Evolutionary conservation across 352 stramenopile species (phyloP).

Genomic region (Phytophthora colocasiae): DNA sequence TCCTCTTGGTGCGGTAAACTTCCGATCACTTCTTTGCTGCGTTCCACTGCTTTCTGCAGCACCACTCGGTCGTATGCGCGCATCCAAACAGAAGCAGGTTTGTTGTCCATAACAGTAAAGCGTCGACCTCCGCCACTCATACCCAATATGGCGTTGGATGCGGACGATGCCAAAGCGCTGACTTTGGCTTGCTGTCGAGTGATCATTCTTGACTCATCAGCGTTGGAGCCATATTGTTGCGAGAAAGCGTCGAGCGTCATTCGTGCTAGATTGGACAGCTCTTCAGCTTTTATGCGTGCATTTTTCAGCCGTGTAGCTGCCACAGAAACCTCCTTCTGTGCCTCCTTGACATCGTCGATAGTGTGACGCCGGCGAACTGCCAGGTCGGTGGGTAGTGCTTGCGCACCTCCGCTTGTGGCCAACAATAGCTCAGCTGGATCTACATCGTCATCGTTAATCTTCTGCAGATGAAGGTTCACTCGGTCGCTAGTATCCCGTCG

Average conservation of each 20-base stretch:
- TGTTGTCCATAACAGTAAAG: slow-evolving; percentile 29
- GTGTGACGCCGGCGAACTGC: slow-evolving; percentile 76
- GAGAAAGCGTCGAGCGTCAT: slow-evolving; percentile 73
- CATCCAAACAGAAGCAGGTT: slow-evolving; percentile 55
- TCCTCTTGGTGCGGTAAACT: slow-evolving; percentile 30
- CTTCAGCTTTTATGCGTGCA: slow-evolving; percentile 73
- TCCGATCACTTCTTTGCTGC: slow-evolving; percentile 64
- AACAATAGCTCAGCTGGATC: slow-evolving; percentile 60
- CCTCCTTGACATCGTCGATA: slow-evolving; percentile 80
- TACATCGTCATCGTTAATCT: slow-evolving; percentile 69
- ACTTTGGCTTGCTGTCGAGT: slow-evolving; percentile 18
- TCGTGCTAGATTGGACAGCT: slow-evolving; percentile 75
- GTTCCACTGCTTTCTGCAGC: slow-evolving; percentile 72
- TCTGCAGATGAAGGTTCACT: slow-evolving; percentile 69
- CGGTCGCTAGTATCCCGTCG: slow-evolving; percentile 50
- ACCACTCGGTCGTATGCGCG: slow-evolving; percentile 73
- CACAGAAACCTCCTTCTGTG: slow-evolving; percentile 73
- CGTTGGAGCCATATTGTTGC: slow-evolving; percentile 26
- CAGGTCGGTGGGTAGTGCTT: slow-evolving; percentile 56
- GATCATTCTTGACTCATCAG: slow-evolving; percentile 5
- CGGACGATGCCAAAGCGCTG: slow-evolving; percentile 27
- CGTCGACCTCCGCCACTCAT: slow-evolving; percentile 21
- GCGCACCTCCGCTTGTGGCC: slow-evolving; percentile 6
- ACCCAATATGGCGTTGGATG: slow-evolving; percentile 32
- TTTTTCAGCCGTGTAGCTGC: slow-evolving; percentile 79